Conservation (phyloP, 768 basidiomycete genomes). For the Naganishia onofrii region DNA sequence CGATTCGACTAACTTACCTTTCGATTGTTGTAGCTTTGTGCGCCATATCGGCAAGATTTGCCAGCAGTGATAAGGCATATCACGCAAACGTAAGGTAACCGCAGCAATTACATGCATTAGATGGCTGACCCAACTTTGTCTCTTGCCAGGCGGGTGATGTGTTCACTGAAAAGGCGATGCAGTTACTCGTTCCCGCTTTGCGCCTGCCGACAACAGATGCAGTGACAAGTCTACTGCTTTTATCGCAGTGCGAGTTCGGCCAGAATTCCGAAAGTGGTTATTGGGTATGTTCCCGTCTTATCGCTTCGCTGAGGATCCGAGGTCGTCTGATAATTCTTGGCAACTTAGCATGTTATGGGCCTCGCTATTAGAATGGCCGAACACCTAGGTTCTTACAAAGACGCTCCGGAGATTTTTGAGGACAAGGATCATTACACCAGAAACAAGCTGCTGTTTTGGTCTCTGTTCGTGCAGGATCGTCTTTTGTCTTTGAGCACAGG, state of each 20-base stretch:
- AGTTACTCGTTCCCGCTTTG: constrained; percentile 44
- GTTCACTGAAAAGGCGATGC: constrained; percentile 50
- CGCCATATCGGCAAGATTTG: constrained; percentile 42
- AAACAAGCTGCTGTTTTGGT: constrained; percentile 47
- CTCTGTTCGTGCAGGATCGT: constrained; percentile 46
- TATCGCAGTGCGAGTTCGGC: constrained; percentile 48
- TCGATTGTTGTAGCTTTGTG: constrained; percentile 35
- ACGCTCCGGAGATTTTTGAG: constrained; percentile 44
- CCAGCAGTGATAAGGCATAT: constrained; percentile 30
- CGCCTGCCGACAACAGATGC: constrained; percentile 48
- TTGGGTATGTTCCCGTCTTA: constrained; percentile 33
- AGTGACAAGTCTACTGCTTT: constrained; percentile 42
- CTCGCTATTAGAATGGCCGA: constrained; percentile 48
- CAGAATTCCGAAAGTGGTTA: constrained; percentile 46
- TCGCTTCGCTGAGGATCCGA: not conserved
- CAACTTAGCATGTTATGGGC: constrained; percentile 38
- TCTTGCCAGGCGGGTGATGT: constrained; percentile 37
- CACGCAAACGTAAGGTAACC: constrained; percentile 31
- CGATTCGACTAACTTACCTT: not conserved
- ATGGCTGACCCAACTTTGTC: not conserved
- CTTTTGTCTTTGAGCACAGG: constrained; percentile 44
- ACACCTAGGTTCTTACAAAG: constrained; percentile 46
- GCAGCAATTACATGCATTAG: not conserved
- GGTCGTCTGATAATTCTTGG: not conserved
- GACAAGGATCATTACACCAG: constrained; percentile 43